These are phyloP conservation scores for Saccharomyces hybrid DNA, from an alignment of 1,139 yeast species.

Conservation along the genomic window DNA sequence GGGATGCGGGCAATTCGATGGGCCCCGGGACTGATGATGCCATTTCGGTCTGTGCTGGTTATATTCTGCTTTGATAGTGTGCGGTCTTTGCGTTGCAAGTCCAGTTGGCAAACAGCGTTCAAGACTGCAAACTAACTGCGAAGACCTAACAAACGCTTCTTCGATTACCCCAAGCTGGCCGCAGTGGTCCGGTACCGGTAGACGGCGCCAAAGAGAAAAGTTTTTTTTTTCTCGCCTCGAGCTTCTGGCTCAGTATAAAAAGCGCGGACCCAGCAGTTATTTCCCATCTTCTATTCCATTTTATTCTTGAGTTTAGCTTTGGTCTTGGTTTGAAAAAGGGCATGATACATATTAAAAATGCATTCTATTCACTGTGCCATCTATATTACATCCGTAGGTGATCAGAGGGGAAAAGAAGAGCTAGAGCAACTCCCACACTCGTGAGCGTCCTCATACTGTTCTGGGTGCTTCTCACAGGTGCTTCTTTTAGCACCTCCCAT, in stretches of 20 bases:
- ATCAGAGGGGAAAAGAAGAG: slow-evolving; percentile 33
- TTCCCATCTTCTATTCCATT: background rate
- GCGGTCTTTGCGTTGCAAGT: background rate
- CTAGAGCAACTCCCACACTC: slow-evolving; percentile 21
- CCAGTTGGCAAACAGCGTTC: no score
- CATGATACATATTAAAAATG: slow-evolving; percentile 25
- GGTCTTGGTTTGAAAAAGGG: slow-evolving; percentile 6
- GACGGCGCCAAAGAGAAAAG: background rate
- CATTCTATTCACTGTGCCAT: slow-evolving; percentile 33
- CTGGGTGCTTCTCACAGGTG: slow-evolving; percentile 11
- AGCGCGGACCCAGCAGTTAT: background rate
- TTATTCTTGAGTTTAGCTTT: background rate
- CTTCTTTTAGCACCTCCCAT: slow-evolving; percentile 2
- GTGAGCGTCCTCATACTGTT: slow-evolving; percentile 32
- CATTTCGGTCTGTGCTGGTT: slow-evolving; percentile 37
- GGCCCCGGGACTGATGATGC: slow-evolving; percentile 85
- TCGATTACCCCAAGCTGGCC: background rate
- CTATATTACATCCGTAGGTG: slow-evolving; percentile 22
- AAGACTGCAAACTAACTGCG: background rate
- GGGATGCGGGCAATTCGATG: slow-evolving; percentile 67
- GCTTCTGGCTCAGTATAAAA: background rate
- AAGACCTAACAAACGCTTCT: background rate
- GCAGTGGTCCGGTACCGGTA: background rate
- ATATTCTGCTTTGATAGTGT: background rate
- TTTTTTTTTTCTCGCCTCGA: background rate